phyloP scores from a whole-genome alignment of 169 alveolate genomes.

The Cryptosporidium sp. region DNA sequence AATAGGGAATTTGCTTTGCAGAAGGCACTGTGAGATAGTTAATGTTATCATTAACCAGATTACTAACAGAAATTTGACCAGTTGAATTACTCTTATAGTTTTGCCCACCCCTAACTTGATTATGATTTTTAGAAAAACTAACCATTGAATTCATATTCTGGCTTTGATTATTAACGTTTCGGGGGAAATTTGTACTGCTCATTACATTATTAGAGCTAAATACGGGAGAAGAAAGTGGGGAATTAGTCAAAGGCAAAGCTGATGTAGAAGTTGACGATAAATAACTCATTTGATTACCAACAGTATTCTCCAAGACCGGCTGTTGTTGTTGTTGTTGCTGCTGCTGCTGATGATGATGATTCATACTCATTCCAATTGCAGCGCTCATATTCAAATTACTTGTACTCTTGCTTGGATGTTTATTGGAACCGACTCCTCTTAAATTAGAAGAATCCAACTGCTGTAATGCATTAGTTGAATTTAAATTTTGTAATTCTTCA shows the following conservation, averaged over 20 bases:
- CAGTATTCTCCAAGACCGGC: not conserved
- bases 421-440: not conserved
- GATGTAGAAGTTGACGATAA: not conserved
- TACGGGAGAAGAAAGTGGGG: not conserved
- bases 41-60: not conserved
- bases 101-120: not conserved
- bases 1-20: slow-evolving; percentile 8
- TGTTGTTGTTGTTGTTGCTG: not conserved
- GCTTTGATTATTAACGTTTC: not conserved
- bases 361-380: not conserved
- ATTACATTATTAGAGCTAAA: not conserved
- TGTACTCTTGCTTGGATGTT: not conserved
- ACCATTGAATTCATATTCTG: not conserved
- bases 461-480: not conserved
- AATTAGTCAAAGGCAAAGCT: not conserved
- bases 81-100: slow-evolving; percentile 5
- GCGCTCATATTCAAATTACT: not conserved
- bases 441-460: not conserved
- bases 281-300: not conserved
- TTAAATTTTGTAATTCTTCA: slow-evolving; percentile 22
- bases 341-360: not conserved
- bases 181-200: not conserved
- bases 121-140: not conserved
- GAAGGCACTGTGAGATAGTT: not conserved
- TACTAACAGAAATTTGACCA: not conserved